These are phyloP conservation scores for Monascus purpureus DNA, from an alignment of 495 filamentous ascomycete species.

Conservation along the genomic window DNA sequence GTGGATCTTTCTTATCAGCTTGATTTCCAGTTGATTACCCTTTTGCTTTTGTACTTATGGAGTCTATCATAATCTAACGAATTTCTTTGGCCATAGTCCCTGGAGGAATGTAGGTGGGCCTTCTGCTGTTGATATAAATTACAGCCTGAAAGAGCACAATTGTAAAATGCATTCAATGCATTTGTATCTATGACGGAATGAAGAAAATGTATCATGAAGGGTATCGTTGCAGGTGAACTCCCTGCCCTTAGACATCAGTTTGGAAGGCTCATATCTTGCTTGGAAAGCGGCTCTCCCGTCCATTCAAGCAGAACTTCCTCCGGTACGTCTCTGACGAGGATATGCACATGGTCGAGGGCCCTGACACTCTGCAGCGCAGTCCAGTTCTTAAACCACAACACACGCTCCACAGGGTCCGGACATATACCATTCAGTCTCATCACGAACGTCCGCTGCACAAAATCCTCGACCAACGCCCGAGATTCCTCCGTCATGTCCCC, in stretches of 20 bases:
- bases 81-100: no score
- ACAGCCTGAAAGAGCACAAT: no score
- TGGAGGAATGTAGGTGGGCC: no score
- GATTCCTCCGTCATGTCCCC: slow-evolving; percentile 65
- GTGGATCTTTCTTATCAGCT: neutral
- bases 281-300: slow-evolving; percentile 37
- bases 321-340: slow-evolving; percentile 49
- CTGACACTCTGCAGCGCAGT: slow-evolving; percentile 75
- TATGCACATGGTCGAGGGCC: slow-evolving; percentile 64
- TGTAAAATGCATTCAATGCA: no score
- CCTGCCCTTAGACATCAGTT: no score
- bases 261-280: no score
- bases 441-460: slow-evolving; percentile 55
- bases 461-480: slow-evolving; percentile 44
- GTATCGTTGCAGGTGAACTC: no score
- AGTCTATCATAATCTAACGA: no score
- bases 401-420: slow-evolving; percentile 32
- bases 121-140: no score
- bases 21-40: neutral
- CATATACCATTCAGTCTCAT: slow-evolving; percentile 33
- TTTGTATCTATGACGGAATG: no score
- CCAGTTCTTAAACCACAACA: slow-evolving; percentile 95
- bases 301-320: slow-evolving; percentile 46
- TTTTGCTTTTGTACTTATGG: no score
- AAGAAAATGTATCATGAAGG: no score